Evolutionary conservation across 1,284 basidiomycete species (phyloP), one percentile per base, ranked within the genome.

Genomic region (Gomphus sp.): DNA sequence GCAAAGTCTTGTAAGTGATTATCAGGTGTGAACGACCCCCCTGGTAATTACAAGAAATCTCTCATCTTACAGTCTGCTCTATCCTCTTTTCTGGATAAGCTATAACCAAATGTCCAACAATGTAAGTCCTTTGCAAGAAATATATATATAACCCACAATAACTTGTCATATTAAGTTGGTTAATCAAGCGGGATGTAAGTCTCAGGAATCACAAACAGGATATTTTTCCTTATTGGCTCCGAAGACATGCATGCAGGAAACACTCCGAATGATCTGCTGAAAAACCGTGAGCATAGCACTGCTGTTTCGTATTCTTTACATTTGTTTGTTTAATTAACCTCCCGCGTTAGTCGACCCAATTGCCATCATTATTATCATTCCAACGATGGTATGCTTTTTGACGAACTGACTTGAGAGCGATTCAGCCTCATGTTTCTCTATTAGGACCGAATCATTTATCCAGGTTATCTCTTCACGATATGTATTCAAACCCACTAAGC

Each of bases 1-100:
- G 74, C 64, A 66, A 69, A 58, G 72, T 76, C 49, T 76, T 76
- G 58, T 59, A 25, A 54, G 58, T 36, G 9, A 51, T 18, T 39
- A 10, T 28, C 28, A 28, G 28, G 2, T 28, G 25, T 48, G 44
- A 39, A 34, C 33, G 28, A 16, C 28, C 28, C 28, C n/a, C n/a
- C n/a, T 18, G 39, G 28, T 22, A 1, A 14, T 33, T 39, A 14
- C 22, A 25, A 31, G 18, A 31, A 31, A 54, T 34, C 7, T 52
- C 10, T n/a, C n/a, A 44, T 11, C 31, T 58, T 50, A 14, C 34
- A 59, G 58, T 31, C 37, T 59, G 18, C 39, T 59, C 11, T 59
- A 59, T 31, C 58, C 58, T 44, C 44, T 59, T 10, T 59, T 53
- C 37, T 59, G 58, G 58, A 55, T 59, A 28, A 59, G 58, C 33